These are phyloP conservation scores for Coemansia sp. DNA, from an alignment of 192 early-diverging fungal species.

Conservation along the genomic window DNA sequence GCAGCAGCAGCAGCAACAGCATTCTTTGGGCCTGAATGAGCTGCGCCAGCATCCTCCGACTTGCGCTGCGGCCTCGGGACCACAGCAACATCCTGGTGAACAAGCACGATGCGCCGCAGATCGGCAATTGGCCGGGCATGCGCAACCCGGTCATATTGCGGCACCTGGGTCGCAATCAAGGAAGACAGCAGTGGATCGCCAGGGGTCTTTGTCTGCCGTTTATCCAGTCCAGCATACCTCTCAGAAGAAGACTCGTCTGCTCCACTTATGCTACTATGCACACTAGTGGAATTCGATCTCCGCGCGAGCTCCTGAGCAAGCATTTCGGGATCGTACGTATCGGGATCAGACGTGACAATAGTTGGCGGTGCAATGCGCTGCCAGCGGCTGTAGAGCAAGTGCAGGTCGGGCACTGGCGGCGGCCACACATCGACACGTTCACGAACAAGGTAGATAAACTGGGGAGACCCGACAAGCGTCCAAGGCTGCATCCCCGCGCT, in stretches of 20 bases:
- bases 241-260: not conserved
- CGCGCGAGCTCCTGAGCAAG: conserved; percentile 29
- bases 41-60: not conserved
- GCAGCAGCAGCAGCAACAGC: not conserved
- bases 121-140: conserved; percentile 28
- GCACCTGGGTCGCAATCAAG: conserved; percentile 13
- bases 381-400: conserved; percentile 40
- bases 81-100: not conserved
- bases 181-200: conserved; percentile 1
- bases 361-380: conserved; percentile 35
- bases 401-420: conserved; percentile 45
- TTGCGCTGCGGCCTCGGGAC: not conserved
- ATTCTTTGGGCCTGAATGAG: too few relatives aligned
- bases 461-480: conserved; percentile 40
- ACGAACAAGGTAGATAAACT: conserved; percentile 45
- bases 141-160: conserved; percentile 35
- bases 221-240: too few relatives aligned
- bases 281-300: conserved; percentile 25
- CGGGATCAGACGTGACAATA: conserved; percentile 45
- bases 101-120: conserved; percentile 24
- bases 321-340: conserved; percentile 37
- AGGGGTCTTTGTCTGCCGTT: not conserved
- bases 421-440: conserved; percentile 55
- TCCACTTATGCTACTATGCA: conserved; percentile 1
- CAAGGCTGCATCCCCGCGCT: conserved; percentile 18